A percentile compares a stretch with the other conserved stretches of the same genome.
phyloP scores from a whole-genome alignment of 139 green algal species.

The Tetradesmus obliquus region DNA sequence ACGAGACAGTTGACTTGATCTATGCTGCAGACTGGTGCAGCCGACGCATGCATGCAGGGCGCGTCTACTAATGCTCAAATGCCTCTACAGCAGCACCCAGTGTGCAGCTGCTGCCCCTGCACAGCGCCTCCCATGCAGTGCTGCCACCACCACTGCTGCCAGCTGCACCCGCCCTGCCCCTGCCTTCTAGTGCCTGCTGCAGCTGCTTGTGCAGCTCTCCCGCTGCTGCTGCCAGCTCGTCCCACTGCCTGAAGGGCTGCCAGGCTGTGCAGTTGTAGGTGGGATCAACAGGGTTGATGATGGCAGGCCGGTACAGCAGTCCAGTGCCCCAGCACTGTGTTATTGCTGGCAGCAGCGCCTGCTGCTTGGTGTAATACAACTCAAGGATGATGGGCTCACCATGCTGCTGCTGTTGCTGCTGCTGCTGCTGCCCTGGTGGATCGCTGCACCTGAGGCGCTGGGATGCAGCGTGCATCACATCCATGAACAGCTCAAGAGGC shows the following conservation, averaged over 20 bases:
- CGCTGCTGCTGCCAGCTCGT: background rate
- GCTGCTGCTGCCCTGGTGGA: background rate
- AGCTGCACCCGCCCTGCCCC: too few species aligned
- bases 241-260: background rate
- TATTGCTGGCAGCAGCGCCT: background rate
- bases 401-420: background rate
- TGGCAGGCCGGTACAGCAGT: background rate
- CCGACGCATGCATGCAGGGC: too few species aligned
- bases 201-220: background rate
- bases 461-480: background rate
- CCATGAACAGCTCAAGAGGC: slow-evolving; percentile 1
- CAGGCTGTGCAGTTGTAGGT: background rate
- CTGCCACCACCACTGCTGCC: too few species aligned
- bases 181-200: background rate
- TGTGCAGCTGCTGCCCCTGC: background rate
- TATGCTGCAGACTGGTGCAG: too few species aligned
- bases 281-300: background rate
- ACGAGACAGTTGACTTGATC: too few species aligned
- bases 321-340: background rate
- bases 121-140: background rate
- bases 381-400: background rate
- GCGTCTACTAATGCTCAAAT: background rate
- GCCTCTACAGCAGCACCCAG: background rate
- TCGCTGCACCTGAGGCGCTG: background rate
- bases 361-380: background rate